These are phyloP conservation scores for Saccharomycopsis phalli DNA, from an alignment of 1,139 yeast species.

Conservation along the genomic window DNA sequence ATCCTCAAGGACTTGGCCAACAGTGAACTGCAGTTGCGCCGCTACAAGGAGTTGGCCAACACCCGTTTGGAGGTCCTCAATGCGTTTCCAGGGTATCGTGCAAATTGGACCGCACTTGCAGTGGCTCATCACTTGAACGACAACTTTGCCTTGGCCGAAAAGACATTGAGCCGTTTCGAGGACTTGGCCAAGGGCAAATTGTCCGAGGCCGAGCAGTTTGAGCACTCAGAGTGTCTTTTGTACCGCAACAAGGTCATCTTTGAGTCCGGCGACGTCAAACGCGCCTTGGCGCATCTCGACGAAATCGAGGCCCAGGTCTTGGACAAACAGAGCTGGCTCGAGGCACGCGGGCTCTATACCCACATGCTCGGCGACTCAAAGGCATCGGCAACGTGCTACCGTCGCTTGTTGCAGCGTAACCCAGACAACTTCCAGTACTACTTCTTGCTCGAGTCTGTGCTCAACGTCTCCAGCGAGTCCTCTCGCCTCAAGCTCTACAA, in stretches of 20 bases:
- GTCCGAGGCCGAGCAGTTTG: constrained; percentile 58
- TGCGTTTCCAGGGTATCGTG: constrained; percentile 74
- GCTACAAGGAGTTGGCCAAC: constrained; percentile 50
- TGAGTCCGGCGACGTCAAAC: constrained; percentile 52
- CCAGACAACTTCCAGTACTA: constrained; percentile 74
- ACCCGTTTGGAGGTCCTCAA: constrained; percentile 67
- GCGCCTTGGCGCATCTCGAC: constrained; percentile 58
- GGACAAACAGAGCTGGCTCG: constrained; percentile 58
- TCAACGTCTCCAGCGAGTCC: constrained; percentile 20
- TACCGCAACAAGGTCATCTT: constrained; percentile 63
- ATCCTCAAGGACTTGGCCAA: constrained; percentile 76
- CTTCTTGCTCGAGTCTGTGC: constrained; percentile 37
- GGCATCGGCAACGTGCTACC: constrained; percentile 63
- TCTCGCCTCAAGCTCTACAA: constrained; percentile 50
- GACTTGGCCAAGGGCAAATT: constrained; percentile 60
- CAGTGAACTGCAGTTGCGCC: constrained; percentile 73
- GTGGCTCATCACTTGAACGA: constrained; percentile 72
- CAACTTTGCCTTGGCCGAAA: constrained; percentile 59
- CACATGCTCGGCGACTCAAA: constrained; percentile 35
- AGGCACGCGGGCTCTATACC: constrained; percentile 56
- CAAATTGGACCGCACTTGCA: constrained; percentile 88
- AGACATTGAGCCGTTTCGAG: constrained; percentile 68
- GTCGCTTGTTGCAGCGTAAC: constrained; percentile 70
- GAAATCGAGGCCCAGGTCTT: constrained; percentile 43
- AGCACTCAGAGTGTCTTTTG: constrained; percentile 71